Evolutionary conservation across 208 protist genomes (phyloP).

Genomic region (Leishmania tropica): DNA sequence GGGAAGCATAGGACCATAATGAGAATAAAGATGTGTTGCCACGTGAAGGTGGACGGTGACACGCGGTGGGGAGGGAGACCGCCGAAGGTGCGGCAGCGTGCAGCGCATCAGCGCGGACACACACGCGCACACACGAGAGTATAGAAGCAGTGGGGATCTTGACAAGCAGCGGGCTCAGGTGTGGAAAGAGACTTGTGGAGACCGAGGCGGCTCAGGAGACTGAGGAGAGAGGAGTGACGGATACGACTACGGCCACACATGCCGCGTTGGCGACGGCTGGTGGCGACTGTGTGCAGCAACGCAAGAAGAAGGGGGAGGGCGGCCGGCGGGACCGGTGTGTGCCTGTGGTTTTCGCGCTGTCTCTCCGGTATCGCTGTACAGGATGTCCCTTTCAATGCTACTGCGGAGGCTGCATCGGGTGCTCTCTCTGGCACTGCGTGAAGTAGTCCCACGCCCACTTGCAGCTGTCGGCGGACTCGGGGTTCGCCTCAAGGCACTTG

Average conservation of each 20-base stretch:
- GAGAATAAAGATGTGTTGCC: no score
- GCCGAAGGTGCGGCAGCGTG: no score
- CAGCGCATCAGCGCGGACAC: no score
- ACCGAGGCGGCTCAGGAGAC: neutral
- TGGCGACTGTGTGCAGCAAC: neutral
- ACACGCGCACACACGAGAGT: no score
- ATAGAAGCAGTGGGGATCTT: no score
- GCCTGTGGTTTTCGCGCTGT: neutral
- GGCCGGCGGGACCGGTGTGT: neutral
- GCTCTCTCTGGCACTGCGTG: slow-evolving; percentile 68
- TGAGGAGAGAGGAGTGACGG: neutral
- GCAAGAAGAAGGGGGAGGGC: neutral
- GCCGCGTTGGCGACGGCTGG: neutral
- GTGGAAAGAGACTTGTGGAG: no score
- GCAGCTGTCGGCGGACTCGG: slow-evolving; percentile 61
- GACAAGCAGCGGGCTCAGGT: no score
- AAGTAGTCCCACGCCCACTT: slow-evolving; percentile 92
- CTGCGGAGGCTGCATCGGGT: slow-evolving; percentile 18
- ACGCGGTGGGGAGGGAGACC: no score
- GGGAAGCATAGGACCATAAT: neutral
- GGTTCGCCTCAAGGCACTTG: slow-evolving; percentile 84
- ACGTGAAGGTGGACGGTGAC: no score
- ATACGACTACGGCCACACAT: neutral
- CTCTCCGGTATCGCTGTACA: neutral
- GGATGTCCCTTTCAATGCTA: neutral